These are phyloP conservation scores for Bidens hawaiensis DNA, from an alignment of 140 eudicot genomes.

Conservation along the genomic window DNA sequence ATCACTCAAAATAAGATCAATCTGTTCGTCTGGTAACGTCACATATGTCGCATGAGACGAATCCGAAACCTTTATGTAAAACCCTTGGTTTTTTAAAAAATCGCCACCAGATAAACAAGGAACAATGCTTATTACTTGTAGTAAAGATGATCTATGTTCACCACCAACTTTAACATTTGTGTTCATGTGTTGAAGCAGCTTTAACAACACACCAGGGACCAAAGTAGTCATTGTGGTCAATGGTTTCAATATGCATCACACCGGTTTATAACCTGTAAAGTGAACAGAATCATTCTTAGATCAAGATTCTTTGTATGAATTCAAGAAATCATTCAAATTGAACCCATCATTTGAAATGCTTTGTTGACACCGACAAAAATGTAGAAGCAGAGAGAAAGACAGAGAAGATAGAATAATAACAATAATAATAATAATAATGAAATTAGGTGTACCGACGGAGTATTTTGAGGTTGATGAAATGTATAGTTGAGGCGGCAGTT, in stretches of 20 bases:
- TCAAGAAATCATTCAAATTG: slow-evolving; percentile 12
- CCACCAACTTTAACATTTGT: slow-evolving; percentile 83
- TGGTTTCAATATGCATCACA: slow-evolving; percentile 53
- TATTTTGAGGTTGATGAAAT: neutral
- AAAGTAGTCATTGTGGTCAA: slow-evolving; percentile 52
- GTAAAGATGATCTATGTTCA: slow-evolving; percentile 63
- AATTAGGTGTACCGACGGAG: slow-evolving; percentile 20
- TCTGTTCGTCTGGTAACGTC: slow-evolving; percentile 70
- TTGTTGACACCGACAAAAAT: slow-evolving; percentile 29
- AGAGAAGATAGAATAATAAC: neutral
- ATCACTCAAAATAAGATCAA: slow-evolving; percentile 76
- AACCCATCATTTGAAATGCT: neutral
- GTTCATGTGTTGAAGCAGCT: slow-evolving; percentile 83
- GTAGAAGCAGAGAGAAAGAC: slow-evolving; percentile 3
- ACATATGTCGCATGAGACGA: slow-evolving; percentile 95
- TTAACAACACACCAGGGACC: slow-evolving; percentile 76
- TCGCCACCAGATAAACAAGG: slow-evolving; percentile 78
- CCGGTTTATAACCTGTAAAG: neutral
- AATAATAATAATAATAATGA: neutral
- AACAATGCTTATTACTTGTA: slow-evolving; percentile 84
- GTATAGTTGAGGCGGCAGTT: slow-evolving; percentile 6
- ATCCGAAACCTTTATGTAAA: slow-evolving; percentile 86
- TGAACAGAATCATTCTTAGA: slow-evolving; percentile 19
- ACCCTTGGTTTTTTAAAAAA: slow-evolving; percentile 71
- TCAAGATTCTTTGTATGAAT: slow-evolving; percentile 11